These are phyloP conservation scores for Paracamarosporium sp. DNA, from an alignment of 2,329 filamentous ascomycete species.

Conservation along the genomic window DNA sequence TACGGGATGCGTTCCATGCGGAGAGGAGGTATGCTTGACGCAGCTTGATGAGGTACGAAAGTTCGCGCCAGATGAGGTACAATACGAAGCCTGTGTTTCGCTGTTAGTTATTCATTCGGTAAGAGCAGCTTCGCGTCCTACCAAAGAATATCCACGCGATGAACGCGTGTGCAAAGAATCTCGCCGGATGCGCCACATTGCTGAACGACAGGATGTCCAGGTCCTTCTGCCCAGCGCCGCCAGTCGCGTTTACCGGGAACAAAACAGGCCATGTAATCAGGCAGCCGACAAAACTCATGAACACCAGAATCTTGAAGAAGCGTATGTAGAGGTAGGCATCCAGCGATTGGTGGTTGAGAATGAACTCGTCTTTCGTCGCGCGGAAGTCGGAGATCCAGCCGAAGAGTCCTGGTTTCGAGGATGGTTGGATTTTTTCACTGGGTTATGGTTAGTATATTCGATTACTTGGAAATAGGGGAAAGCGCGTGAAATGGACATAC, in stretches of 20 bases:
- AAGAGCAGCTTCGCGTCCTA: neutral
- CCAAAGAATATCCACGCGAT: conserved; percentile 8
- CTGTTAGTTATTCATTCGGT: neutral
- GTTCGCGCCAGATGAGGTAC: conserved; percentile 3
- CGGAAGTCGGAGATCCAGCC: conserved; percentile 6
- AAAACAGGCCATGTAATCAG: conserved; percentile 5
- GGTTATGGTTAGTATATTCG: neutral
- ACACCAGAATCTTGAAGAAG: conserved; percentile 6
- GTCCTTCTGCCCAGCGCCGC: neutral
- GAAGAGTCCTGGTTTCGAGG: conserved; percentile 1
- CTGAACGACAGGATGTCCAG: conserved; percentile 5
- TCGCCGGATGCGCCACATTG: neutral
- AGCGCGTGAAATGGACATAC: neutral
- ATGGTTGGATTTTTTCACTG: conserved; percentile 7
- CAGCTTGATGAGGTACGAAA: conserved; percentile 1
- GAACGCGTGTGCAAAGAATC: conserved; percentile 3
- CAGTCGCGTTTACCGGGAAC: conserved; percentile 5
- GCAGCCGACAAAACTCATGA: conserved; percentile 3
- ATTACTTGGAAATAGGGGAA: neutral
- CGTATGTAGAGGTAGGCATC: conserved; percentile 6
- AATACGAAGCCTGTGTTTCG: neutral
- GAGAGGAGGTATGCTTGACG: conserved; percentile 4
- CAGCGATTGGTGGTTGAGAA: conserved; percentile 11
- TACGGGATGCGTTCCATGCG: conserved; percentile 3
- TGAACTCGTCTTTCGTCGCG: conserved; percentile 4